phyloP scores from a whole-genome alignment of 768 basidiomycete species.

The Lentinus tigrinus region DNA sequence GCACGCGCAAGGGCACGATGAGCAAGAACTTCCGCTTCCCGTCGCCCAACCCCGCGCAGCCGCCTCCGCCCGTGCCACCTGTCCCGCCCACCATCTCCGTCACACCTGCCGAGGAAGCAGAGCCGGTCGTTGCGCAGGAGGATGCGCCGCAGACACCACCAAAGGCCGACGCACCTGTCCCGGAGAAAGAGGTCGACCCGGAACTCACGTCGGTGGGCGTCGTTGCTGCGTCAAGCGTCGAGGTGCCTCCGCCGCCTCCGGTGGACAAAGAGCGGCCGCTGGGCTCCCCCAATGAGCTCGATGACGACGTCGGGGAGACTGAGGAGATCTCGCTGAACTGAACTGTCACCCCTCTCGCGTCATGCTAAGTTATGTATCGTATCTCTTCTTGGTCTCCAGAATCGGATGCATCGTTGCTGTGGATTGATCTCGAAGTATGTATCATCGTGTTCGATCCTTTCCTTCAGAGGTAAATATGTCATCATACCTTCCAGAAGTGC shows the following conservation, averaged over 20 bases:
- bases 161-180: conserved; percentile 7
- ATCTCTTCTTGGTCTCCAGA: background rate
- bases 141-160: conserved; percentile 16
- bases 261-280: conserved; percentile 64
- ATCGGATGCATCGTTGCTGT: too few species aligned
- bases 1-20: conserved; percentile 66
- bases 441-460: too few species aligned
- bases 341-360: too few species aligned
- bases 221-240: conserved; percentile 62
- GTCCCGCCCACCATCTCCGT: conserved; percentile 7
- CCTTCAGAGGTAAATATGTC: too few species aligned
- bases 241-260: conserved; percentile 79
- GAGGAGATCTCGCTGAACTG: conserved; percentile 55
- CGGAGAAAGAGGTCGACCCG: conserved; percentile 2
- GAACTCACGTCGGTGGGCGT: conserved; percentile 32
- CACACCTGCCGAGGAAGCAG: background rate
- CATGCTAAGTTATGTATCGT: background rate
- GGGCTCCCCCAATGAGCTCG: conserved; percentile 42
- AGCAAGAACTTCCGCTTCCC: conserved; percentile 40
- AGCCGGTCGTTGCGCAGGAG: background rate
- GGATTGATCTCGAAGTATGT: too few species aligned
- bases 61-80: conserved; percentile 30
- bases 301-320: conserved; percentile 79
- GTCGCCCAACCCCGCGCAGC: conserved; percentile 29
- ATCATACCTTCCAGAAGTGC: too few species aligned